phyloP scores from a whole-genome alignment of 1,139 yeast genomes.

The Nakaseomyces delphensis region DNA sequence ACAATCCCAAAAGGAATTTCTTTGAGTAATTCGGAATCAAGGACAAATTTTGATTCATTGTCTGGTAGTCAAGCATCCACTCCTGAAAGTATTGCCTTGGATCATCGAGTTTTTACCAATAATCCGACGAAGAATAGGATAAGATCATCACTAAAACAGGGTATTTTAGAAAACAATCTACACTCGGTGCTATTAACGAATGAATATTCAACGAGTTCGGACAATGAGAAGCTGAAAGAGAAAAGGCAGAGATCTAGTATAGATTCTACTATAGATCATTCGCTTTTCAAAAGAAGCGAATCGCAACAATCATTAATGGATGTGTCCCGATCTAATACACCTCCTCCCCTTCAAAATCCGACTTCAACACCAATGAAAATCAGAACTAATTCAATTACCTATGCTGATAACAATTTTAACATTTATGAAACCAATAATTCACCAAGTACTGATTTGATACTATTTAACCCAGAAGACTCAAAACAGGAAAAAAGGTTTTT shows the following conservation, averaged over 20 bases:
- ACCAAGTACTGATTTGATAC: slow-evolving; percentile 38
- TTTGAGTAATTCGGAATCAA: slow-evolving; percentile 5
- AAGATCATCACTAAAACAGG: not conserved
- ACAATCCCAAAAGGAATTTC: slow-evolving; percentile 17
- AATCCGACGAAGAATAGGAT: not conserved
- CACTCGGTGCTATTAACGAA: not conserved
- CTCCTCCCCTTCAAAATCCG: slow-evolving; percentile 18
- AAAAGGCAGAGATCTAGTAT: slow-evolving; percentile 1
- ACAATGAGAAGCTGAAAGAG: not conserved
- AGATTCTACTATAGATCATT: not conserved
- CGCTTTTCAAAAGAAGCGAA: slow-evolving; percentile 22
- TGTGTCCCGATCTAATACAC: slow-evolving; percentile 26
- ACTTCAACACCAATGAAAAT: slow-evolving; percentile 12
- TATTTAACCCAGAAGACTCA: slow-evolving; percentile 58
- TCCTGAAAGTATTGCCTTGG: slow-evolving; percentile 5
- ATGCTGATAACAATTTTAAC: slow-evolving; percentile 8
- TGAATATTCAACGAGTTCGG: not conserved
- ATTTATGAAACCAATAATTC: slow-evolving; percentile 10
- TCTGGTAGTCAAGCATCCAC: slow-evolving; percentile 10
- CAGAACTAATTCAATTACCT: slow-evolving; percentile 11
- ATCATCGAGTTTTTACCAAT: not conserved
- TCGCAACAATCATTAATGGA: slow-evolving; percentile 27
- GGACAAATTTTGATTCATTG: slow-evolving; percentile 7
- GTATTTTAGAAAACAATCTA: not conserved
- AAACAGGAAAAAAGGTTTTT: slow-evolving; percentile 50